Evolutionary conservation across 2,329 filamentous ascomycete genomes (phyloP), one percentile per base, ranked within the genome.

Genomic region (Sporothrix globosa): DNA sequence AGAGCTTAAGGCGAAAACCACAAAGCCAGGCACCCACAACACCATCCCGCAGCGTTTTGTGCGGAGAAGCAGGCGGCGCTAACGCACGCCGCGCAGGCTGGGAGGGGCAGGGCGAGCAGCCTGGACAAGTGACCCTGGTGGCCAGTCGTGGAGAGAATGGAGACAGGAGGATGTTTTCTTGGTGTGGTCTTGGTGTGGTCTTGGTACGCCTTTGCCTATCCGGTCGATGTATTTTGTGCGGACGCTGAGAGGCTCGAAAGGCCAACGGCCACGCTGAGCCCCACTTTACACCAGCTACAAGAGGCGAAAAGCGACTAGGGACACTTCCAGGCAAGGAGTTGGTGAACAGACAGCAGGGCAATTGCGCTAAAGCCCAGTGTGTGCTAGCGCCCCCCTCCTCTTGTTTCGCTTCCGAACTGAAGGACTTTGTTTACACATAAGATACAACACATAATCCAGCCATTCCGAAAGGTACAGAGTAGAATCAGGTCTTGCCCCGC

Each of bases 51-150:
- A 63, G 58, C 17, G 21, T 61, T 61, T 63, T 53, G 69, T 72
- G 71, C 69, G 71, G 71, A 72, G 71, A 71, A 71, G 61, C 69
- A 71, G 48, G 10, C 9, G n/a, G 46, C 61, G 48, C 68, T 72
- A 72, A 68, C 69, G 71, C 66, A 48, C n/a, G n/a, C 39, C 54
- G 17, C 54, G 54, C 54, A 61, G 39, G 39, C n/a, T 60, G 56
- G 56, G 19, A 30, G 17, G 41, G 61, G 70, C n/a, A 30, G 61
- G 52, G 53, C 24, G 53, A 56, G 39, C 27, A 30, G 3, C 10
- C 39, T 24, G 58, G 19, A n/a, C 41, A 21, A 63, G 14, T 14
- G n/a, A 27, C 13, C 41, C 41, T 30, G 27, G 58, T 46, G 54
- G 27, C 27, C 30, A 58, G 17, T 17, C 44, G 61, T 21, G 34